Evolutionary conservation across 2,329 filamentous ascomycete genomes (phyloP).

Genomic region (Colletotrichum salicis): DNA sequence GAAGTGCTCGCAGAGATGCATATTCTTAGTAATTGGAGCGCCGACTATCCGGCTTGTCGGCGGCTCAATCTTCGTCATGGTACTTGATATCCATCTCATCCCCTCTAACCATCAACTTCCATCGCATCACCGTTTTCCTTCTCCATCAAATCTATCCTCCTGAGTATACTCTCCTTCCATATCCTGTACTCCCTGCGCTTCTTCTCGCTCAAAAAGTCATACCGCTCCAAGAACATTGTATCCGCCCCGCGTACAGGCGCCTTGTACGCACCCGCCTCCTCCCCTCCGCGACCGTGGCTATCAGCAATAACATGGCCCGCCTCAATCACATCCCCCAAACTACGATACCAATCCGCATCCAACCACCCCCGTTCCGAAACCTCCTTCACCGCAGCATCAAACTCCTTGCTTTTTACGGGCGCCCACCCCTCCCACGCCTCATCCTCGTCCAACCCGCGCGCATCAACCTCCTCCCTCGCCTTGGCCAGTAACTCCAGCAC

Average conservation of each 20-base stretch:
- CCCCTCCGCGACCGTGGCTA: conserved; percentile 37
- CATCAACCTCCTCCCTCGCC: conserved; percentile 46
- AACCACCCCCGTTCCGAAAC: conserved; percentile 69
- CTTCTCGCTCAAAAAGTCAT: conserved; percentile 76
- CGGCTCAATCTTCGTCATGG: background rate
- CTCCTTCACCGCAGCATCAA: conserved; percentile 70
- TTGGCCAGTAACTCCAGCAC: conserved; percentile 52
- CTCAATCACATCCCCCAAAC: conserved; percentile 65
- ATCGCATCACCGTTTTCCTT: conserved; percentile 44
- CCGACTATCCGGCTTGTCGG: background rate
- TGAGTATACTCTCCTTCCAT: conserved; percentile 73
- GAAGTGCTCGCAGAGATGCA: background rate
- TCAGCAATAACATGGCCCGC: conserved; percentile 37
- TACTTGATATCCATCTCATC: background rate
- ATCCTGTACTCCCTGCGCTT: conserved; percentile 68
- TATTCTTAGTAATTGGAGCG: too few species aligned
- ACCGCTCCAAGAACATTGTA: conserved; percentile 80
- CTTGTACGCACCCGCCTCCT: conserved; percentile 40
- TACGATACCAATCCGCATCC: conserved; percentile 70
- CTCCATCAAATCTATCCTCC: conserved; percentile 63
- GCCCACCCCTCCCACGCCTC: conserved; percentile 66
- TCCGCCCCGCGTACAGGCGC: conserved; percentile 62
- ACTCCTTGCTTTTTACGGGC: conserved; percentile 60
- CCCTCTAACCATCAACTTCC: conserved; percentile 45
- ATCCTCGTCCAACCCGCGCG: conserved; percentile 54